phyloP scores from a whole-genome alignment of 768 basidiomycete genomes.

The Cubamyces sp. region DNA sequence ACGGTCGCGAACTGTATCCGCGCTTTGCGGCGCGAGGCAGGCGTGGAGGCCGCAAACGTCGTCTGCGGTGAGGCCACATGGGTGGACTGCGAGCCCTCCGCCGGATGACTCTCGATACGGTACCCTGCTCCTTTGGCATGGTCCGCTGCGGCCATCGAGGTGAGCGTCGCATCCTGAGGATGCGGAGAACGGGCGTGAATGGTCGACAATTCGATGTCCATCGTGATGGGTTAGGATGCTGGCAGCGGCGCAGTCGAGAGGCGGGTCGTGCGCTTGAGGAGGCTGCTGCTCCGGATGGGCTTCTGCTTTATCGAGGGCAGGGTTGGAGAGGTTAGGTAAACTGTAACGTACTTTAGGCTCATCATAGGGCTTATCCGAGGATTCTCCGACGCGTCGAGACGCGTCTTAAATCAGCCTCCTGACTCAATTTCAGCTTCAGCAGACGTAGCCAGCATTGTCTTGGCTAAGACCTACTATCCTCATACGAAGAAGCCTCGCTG shows the following conservation, averaged over 20 bases:
- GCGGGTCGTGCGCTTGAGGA: no score
- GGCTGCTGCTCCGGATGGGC: no score
- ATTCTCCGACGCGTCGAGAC: neutral
- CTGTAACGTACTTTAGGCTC: neutral
- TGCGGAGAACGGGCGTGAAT: conserved; percentile 22
- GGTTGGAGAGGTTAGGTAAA: neutral
- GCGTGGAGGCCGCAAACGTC: conserved; percentile 13
- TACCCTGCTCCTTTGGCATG: conserved; percentile 20
- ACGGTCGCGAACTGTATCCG: conserved; percentile 55
- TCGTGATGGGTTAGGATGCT: no score
- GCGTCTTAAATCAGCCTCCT: no score
- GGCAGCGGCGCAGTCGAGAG: no score
- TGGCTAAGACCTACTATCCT: no score
- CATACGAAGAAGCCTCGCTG: no score
- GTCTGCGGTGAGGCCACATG: neutral
- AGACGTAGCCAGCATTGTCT: no score
- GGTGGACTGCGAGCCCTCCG: conserved; percentile 1
- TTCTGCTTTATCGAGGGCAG: neutral
- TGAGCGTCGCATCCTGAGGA: conserved; percentile 2
- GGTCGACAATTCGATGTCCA: conserved; percentile 16
- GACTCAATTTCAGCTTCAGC: no score
- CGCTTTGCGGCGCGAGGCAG: conserved; percentile 19
- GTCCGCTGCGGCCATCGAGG: neutral
- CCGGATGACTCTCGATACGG: conserved; percentile 14
- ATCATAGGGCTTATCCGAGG: conserved; percentile 2